phyloP scores from a whole-genome alignment of 805 yeast genomes.

The Yarrowia phangngaensis region DNA sequence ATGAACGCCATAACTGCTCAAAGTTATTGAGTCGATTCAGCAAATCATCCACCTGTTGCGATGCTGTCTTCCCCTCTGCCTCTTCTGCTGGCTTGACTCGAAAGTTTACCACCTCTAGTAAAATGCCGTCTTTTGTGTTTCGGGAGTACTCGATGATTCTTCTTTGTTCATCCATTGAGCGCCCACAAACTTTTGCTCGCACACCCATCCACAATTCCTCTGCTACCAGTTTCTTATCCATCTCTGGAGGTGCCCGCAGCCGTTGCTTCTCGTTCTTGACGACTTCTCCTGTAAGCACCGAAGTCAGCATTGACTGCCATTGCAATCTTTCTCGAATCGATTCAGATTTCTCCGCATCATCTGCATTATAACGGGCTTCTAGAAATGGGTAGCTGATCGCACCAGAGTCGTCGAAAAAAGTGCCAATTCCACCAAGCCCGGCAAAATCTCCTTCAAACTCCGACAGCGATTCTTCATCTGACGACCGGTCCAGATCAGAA shows the following conservation, averaged over 20 bases:
- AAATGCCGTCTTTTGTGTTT: slow-evolving; percentile 62
- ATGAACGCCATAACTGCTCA: slow-evolving; percentile 71
- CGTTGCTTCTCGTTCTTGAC: slow-evolving; percentile 74
- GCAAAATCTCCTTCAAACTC: slow-evolving; percentile 32
- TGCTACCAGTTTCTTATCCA: slow-evolving; percentile 45
- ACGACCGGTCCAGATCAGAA: slow-evolving; percentile 35
- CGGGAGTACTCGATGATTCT: slow-evolving; percentile 65
- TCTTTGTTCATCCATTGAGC: slow-evolving; percentile 75
- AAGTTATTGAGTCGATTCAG: slow-evolving; percentile 61
- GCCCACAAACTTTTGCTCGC: slow-evolving; percentile 72
- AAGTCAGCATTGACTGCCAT: slow-evolving; percentile 92
- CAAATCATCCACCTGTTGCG: slow-evolving; percentile 51
- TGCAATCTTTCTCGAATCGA: slow-evolving; percentile 66
- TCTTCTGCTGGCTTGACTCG: slow-evolving; percentile 23
- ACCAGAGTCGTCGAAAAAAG: slow-evolving; percentile 35
- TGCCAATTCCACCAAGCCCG: slow-evolving; percentile 38
- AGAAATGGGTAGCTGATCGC: slow-evolving; percentile 30
- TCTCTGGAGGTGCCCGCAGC: slow-evolving; percentile 48
- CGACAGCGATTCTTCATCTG: slow-evolving; percentile 36
- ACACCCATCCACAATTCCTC: slow-evolving; percentile 86
- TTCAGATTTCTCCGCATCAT: slow-evolving; percentile 37
- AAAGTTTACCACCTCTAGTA: slow-evolving; percentile 44
- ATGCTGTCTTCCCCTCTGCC: slow-evolving; percentile 41
- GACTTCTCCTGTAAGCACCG: slow-evolving; percentile 93
- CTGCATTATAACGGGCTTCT: slow-evolving; percentile 32